Evolutionary conservation across 2,329 filamentous ascomycete species (phyloP).

Genomic region (Trichoderma arundinaceum): DNA sequence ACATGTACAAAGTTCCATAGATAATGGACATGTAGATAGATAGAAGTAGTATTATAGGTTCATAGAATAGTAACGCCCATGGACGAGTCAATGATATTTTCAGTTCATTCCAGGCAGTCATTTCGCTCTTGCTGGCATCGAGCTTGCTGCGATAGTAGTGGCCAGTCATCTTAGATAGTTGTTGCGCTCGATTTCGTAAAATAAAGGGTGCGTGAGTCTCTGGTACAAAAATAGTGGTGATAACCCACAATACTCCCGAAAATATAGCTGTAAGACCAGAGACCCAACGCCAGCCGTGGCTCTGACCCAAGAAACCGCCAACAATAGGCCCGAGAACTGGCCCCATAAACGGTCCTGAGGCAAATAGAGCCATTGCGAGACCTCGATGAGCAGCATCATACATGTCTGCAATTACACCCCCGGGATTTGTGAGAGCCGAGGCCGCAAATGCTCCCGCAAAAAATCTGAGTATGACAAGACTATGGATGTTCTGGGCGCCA

Average conservation of each 20-base stretch:
- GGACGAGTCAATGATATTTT: conserved; percentile 1
- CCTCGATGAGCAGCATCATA: conserved; percentile 57
- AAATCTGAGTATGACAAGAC: conserved; percentile 10
- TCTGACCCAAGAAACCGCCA: conserved; percentile 67
- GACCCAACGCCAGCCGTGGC: conserved; percentile 54
- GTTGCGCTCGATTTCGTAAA: conserved; percentile 4
- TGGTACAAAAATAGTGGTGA: conserved; percentile 56
- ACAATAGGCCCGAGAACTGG: conserved; percentile 60
- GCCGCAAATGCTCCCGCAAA: conserved; percentile 67
- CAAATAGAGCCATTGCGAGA: conserved; percentile 60
- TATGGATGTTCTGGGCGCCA: background rate
- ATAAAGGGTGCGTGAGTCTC: conserved; percentile 8
- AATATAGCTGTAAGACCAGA: conserved; percentile 8
- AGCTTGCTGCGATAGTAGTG: background rate
- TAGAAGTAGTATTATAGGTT: conserved; percentile 84
- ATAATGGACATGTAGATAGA: conserved; percentile 83
- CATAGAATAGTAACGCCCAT: conserved; percentile 53
- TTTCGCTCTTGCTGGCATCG: background rate
- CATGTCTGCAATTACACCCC: conserved; percentile 64
- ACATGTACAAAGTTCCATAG: conserved; percentile 84
- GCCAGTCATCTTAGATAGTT: conserved; percentile 2
- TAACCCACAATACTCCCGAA: background rate
- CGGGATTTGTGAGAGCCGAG: conserved; percentile 56
- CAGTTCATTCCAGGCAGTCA: background rate
- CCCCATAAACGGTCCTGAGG: conserved; percentile 63